Percentiles rank a stretch among this genome's conserved stretches.
Evolutionary conservation across 768 basidiomycete species (phyloP).

Genomic region (Ramaria sp.): DNA sequence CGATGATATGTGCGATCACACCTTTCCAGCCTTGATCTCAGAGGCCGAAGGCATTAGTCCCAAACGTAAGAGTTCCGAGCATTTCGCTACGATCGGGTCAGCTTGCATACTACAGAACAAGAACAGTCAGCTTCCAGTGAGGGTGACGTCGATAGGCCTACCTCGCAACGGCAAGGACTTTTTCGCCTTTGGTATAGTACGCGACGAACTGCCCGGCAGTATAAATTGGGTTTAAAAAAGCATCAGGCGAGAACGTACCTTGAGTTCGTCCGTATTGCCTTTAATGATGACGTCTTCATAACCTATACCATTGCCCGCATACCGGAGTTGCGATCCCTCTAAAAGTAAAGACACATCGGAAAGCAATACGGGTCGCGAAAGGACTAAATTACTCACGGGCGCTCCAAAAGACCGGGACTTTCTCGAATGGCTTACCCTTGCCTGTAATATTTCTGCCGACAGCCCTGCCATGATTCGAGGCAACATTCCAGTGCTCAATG

Average conservation of each 20-base stretch:
- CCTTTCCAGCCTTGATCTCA: conserved; percentile 69
- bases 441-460: conserved; percentile 70
- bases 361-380: not conserved
- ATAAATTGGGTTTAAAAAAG: not conserved
- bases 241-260: conserved; percentile 34
- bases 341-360: not conserved
- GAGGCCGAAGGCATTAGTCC: conserved; percentile 71
- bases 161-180: conserved; percentile 60
- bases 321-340: conserved; percentile 84
- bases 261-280: conserved; percentile 65
- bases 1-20: conserved; percentile 18
- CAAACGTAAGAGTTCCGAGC: conserved; percentile 67
- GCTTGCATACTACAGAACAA: conserved; percentile 52
- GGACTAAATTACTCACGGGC: conserved; percentile 44
- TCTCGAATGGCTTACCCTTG: conserved; percentile 54
- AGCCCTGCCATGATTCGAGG: conserved; percentile 76
- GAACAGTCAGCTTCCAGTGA: not conserved
- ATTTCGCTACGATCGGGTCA: conserved; percentile 71
- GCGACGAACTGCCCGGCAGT: conserved; percentile 51
- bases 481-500: conserved; percentile 93
- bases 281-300: conserved; percentile 74
- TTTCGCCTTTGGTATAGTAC: conserved; percentile 59
- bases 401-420: conserved; percentile 86
- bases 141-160: conserved; percentile 18
- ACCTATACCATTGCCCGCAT: conserved; percentile 61